Evolutionary conservation across 768 basidiomycete species (phyloP).

Genomic region (Leccinum obscurum): DNA sequence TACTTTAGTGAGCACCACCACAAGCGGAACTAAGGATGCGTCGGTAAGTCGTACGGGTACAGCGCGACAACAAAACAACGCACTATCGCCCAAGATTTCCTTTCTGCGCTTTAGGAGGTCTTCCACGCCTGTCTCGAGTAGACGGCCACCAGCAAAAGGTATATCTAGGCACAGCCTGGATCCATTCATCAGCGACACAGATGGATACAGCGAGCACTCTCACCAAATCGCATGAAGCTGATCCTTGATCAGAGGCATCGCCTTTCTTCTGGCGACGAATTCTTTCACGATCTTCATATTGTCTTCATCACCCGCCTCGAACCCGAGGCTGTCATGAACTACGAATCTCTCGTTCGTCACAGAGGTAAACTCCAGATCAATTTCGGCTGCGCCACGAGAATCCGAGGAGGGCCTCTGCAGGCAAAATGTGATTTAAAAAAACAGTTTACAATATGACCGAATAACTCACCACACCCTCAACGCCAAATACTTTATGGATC

Average conservation of each 20-base stretch:
- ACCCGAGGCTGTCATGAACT: neutral
- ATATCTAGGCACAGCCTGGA: constrained; percentile 19
- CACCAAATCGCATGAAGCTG: constrained; percentile 20
- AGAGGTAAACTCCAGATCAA: neutral
- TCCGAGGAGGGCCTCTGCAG: neutral
- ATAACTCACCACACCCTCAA: too few relatives aligned
- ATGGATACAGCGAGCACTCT: neutral
- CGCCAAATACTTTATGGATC: too few relatives aligned
- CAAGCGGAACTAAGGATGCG: neutral
- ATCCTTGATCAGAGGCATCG: constrained; percentile 1
- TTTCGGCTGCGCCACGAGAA: neutral
- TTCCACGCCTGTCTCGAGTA: constrained; percentile 18
- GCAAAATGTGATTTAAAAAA: neutral
- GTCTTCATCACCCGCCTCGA: neutral
- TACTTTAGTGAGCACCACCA: too few relatives aligned
- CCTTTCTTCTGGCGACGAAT: constrained; percentile 1
- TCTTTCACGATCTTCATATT: neutral
- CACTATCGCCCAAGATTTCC: constrained; percentile 2
- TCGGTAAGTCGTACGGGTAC: constrained; percentile 4
- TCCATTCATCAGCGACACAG: neutral
- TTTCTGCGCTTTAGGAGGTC: constrained; percentile 8
- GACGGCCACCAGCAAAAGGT: constrained; percentile 14
- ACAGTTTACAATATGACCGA: neutral
- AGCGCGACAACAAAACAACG: neutral
- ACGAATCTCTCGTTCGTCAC: neutral